A percentile compares a stretch with the other conserved stretches of the same genome.
phyloP scores from a whole-genome alignment of 1,284 basidiomycete genomes.

The Cystobasidium slooffiae region DNA sequence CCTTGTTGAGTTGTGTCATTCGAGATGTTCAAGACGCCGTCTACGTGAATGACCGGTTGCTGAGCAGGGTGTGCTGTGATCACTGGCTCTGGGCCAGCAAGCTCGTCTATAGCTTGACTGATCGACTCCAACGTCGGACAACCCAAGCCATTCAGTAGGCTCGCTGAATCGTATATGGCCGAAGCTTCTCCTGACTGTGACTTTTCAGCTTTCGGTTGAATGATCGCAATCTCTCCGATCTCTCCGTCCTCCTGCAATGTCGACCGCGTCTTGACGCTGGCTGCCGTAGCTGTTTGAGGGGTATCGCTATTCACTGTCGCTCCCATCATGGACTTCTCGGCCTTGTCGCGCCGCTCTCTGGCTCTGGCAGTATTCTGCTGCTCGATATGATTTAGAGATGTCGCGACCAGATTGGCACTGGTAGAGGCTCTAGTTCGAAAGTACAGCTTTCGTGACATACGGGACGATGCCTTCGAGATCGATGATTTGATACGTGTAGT shows the following conservation, averaged over 20 bases:
- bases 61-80: too few relatives aligned
- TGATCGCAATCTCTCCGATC: too few relatives aligned
- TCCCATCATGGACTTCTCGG: conserved; percentile 9
- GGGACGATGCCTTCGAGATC: neutral
- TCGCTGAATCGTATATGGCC: neutral
- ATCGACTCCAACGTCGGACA: neutral
- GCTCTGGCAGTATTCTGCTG: conserved; percentile 1
- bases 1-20: neutral
- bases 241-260: neutral
- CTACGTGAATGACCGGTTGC: neutral
- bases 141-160: neutral
- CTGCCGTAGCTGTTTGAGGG: neutral
- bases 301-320: neutral
- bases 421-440: neutral
- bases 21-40: neutral
- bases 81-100: neutral
- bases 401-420: neutral
- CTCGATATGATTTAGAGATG: conserved; percentile 18
- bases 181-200: neutral
- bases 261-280: neutral
- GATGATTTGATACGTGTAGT: neutral
- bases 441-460: neutral
- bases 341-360: conserved; percentile 2
- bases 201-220: neutral
- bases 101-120: neutral